Base-by-base conservation (phyloP, 495 filamentous ascomycete species). In the Tirmania nivea region DNA sequence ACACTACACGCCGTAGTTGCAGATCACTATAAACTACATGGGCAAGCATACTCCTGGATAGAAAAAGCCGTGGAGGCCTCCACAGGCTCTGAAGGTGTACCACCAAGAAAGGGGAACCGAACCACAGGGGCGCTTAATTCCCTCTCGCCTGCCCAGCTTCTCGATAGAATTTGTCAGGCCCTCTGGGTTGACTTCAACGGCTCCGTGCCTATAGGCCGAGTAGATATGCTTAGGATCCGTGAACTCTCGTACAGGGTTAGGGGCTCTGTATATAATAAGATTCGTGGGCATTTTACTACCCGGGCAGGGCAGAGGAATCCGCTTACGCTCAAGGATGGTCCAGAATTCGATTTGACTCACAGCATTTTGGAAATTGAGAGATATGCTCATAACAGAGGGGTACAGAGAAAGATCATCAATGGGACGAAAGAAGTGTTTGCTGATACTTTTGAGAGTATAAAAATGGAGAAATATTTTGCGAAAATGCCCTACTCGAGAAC, bases 281-380 rank as follows among this genome's bases (percentile, higher is more conserved):
- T 52, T 34, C 54, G 51, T 14, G 35, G 51, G 12, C 47, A 57
- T 12, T 57, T 57, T 56, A 53, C 17, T 14, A 55, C 48, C 54
- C 50, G 36, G 52, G 51, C 8, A 19, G 48, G 34, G 48, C 56
- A 9, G 35, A 54, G 19, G 49, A 3, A 57, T 50, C 45, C 47
- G 9, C 35, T 36, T 17, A 20, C 48, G n/a, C 50, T 52, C 51
- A 53, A 49, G 1, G 55, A 42, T 35, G 56, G 48, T 20, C 47
- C 51, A 11, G 54, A 50, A 10, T 39, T 57, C 10, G 56, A 57
- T 52, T 55, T 57, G 31, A 57, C 54, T 21, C 52, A 35, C 8
- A 57, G 56, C 17, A 57, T 57, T 11, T 47, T 56, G 50, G 55
- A 52, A 17, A 17, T 57, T 2, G 56, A 56, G 49, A 57, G 55